Conservation (phyloP, 2,329 filamentous ascomycete species). For the Bertia moriformis region DNA sequence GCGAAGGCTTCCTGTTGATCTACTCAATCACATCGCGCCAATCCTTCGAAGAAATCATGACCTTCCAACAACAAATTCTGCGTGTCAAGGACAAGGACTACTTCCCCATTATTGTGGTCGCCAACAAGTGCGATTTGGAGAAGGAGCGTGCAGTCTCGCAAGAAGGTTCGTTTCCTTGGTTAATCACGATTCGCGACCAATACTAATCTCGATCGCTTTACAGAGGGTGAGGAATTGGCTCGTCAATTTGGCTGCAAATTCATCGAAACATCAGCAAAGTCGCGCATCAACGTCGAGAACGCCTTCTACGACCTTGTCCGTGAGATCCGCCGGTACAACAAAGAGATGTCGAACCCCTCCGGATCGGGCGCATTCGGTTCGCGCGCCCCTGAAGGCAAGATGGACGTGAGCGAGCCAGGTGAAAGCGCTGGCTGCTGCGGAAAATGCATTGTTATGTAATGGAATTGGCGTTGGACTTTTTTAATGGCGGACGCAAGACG, state of each 20-base stretch:
- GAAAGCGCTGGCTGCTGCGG: slow-evolving; percentile 1
- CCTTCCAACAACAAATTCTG: slow-evolving; percentile 96
- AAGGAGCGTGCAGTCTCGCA: slow-evolving; percentile 78
- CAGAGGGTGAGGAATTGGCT: slow-evolving; percentile 82
- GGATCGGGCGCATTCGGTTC: slow-evolving; percentile 34
- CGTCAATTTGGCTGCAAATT: slow-evolving; percentile 89
- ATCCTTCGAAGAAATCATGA: slow-evolving; percentile 96
- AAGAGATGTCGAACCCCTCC: slow-evolving; percentile 81
- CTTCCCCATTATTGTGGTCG: slow-evolving; percentile 97
- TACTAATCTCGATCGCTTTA: too few species aligned
- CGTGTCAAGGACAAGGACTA: slow-evolving; percentile 99
- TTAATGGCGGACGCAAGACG: not conserved
- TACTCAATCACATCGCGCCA: slow-evolving; percentile 97
- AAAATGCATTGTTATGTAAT: slow-evolving; percentile 1
- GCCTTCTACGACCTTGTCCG: slow-evolving; percentile 97
- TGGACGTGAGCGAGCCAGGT: slow-evolving; percentile 1
- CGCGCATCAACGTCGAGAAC: slow-evolving; percentile 93
- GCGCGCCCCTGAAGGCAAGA: slow-evolving; percentile 1
- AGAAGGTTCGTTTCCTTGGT: too few species aligned
- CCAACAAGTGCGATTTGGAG: slow-evolving; percentile 98
- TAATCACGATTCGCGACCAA: too few species aligned
- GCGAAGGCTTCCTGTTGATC: slow-evolving; percentile 91
- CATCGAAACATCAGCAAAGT: slow-evolving; percentile 97
- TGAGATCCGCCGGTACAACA: slow-evolving; percentile 96
- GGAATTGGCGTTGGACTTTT: not conserved